A percentile compares a stretch with the other conserved stretches of the same genome.
These are phyloP conservation scores for Collybia sordida DNA, from an alignment of 768 basidiomycete species.

Conservation along the genomic window DNA sequence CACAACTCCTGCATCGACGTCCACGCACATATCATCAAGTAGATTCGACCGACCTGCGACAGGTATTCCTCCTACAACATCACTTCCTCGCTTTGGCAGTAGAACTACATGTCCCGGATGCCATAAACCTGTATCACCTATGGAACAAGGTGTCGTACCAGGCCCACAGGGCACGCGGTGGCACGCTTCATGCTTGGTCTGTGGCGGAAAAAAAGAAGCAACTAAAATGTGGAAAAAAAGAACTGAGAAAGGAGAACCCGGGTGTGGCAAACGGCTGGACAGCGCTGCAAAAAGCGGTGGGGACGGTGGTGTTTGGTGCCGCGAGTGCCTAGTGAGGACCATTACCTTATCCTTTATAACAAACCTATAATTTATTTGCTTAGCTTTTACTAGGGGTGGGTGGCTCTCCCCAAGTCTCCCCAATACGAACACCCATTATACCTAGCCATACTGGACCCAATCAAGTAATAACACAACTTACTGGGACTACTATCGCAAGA, in stretches of 20 bases:
- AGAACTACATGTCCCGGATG: slow-evolving; percentile 74
- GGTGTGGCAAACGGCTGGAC: slow-evolving; percentile 82
- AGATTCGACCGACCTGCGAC: slow-evolving; percentile 36
- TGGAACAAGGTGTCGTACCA: slow-evolving; percentile 85
- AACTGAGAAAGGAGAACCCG: slow-evolving; percentile 59
- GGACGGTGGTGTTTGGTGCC: slow-evolving; percentile 77
- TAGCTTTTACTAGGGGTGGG: slow-evolving; percentile 59
- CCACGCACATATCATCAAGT: slow-evolving; percentile 31
- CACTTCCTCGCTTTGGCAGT: slow-evolving; percentile 58
- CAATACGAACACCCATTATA: slow-evolving; percentile 45
- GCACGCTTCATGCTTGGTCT: slow-evolving; percentile 77
- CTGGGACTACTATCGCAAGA: slow-evolving; percentile 69
- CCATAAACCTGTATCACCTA: slow-evolving; percentile 67
- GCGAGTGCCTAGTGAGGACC: slow-evolving; percentile 72
- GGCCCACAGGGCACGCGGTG: slow-evolving; percentile 82
- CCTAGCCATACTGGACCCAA: slow-evolving; percentile 43
- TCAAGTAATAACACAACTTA: slow-evolving; percentile 54
- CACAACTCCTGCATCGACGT: slow-evolving; percentile 14
- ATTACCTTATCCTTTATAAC: not conserved
- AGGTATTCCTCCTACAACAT: slow-evolving; percentile 33
- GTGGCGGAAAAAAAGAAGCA: slow-evolving; percentile 59
- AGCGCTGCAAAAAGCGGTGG: slow-evolving; percentile 76
- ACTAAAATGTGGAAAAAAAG: not conserved
- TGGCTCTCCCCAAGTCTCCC: slow-evolving; percentile 51
- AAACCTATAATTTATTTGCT: slow-evolving; percentile 1